Conservation (phyloP, 2,329 filamentous ascomycete genomes). For the Colletotrichum liaoningense region DNA sequence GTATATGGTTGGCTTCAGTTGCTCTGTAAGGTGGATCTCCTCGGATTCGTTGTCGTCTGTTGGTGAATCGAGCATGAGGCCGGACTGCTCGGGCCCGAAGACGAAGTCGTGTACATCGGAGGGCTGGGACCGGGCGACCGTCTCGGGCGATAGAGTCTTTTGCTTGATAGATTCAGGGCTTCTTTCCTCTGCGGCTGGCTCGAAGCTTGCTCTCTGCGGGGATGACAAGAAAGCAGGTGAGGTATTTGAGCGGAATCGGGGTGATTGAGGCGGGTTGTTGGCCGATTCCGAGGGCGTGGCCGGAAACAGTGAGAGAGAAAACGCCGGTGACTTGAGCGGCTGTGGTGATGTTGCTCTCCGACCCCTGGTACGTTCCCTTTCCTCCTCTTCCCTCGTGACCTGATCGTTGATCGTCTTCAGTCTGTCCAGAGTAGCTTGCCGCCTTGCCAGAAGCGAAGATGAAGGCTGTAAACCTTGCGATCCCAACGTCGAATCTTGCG, state of each 20-base stretch:
- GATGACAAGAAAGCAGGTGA: constrained; percentile 62
- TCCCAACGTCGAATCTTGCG: neutral
- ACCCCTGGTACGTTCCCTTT: constrained; percentile 41
- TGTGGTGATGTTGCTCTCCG: constrained; percentile 64
- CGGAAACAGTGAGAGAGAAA: constrained; percentile 57
- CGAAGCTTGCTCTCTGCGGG: constrained; percentile 51
- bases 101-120: constrained; percentile 34
- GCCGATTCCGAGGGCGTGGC: constrained; percentile 42
- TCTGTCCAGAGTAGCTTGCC: constrained; percentile 69
- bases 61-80: constrained; percentile 56
- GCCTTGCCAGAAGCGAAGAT: constrained; percentile 62
- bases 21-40: constrained; percentile 42
- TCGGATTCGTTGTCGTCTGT: constrained; percentile 40
- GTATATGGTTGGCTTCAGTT: constrained; percentile 49
- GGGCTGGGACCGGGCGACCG: neutral
- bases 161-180: neutral
- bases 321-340: constrained; percentile 42
- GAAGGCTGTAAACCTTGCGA: constrained; percentile 40
- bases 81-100: constrained; percentile 49
- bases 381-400: constrained; percentile 51
- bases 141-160: constrained; percentile 8
- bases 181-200: constrained; percentile 21
- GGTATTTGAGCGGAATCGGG: constrained; percentile 64
- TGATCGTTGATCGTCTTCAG: constrained; percentile 65
- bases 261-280: constrained; percentile 45